Evolutionary conservation across 495 filamentous ascomycete genomes (phyloP), one percentile per base, ranked within the genome.

Genomic region (Pseudomonodictys pantanalensis): DNA sequence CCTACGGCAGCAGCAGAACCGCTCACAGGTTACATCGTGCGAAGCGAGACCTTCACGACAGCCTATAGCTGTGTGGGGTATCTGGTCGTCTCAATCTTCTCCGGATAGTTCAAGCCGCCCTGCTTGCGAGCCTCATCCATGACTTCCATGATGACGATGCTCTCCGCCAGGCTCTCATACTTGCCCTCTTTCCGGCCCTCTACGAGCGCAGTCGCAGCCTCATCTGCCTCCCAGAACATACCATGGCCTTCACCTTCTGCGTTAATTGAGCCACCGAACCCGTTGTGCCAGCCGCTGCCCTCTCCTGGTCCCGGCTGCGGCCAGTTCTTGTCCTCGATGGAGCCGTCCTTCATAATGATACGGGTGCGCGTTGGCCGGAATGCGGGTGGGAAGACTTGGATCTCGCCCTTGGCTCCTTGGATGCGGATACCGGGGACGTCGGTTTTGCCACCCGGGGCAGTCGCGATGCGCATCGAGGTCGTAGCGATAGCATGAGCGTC

Each of bases 201-300:
- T 39, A 88, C 79, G 57, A 97, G 68, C 67, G 89, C 95, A 22
- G 87, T 79, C 38, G 87, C 91, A 56, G 83, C 87, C 77, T 92
- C 91, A 77, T 97, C 92, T 17, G 92, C 93, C 72, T 96, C 91
- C 89, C 89, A 97, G 75, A 89, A 92, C 90, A 95, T 96, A 22
- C 91, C 92, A 62, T 89, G 84, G 20, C 88, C 90, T n/a, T 62
- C 63, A n/a, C 63, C 63, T 44, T 62, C 63, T 17, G 52, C 25
- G 11, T 66, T 51, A 15, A 35, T 38, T 17, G 30, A 45, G 15
- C 61, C 77, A 35, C 70, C 63, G 25, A 66, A 66, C 0, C 63
- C 63, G 30, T 66, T 66, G 32, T 66, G 54, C 52, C 52, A 66
- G 1, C 58, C 58, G 25, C 63, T 66, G 15, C 63, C 63, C 24